These are phyloP conservation scores for Ustilago crameri DNA, from an alignment of 1,284 basidiomycete genomes.

Conservation along the genomic window DNA sequence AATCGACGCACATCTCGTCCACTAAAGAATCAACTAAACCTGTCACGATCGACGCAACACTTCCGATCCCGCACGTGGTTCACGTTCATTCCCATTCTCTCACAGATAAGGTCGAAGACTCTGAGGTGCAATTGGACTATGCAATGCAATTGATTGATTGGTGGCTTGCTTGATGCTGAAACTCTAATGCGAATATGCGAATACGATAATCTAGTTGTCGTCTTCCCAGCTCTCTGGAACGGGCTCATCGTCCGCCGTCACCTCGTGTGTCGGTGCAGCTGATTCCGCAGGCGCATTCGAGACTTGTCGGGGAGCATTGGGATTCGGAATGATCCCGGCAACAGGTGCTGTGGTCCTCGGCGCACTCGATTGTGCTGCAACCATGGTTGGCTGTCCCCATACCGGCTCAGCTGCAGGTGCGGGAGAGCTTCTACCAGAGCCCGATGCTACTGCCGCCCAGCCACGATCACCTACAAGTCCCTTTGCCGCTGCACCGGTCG, in stretches of 20 bases:
- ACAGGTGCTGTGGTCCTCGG: conserved; percentile 16
- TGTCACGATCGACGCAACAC: too few species aligned
- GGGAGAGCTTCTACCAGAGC: conserved; percentile 45
- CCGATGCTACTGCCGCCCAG: conserved; percentile 47
- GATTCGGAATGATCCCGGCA: conserved; percentile 40
- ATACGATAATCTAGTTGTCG: conserved; percentile 7
- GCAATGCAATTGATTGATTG: conserved; percentile 1
- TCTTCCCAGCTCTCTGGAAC: conserved; percentile 49
- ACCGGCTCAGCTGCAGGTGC: conserved; percentile 15
- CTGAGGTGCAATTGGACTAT: not conserved
- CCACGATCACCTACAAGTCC: conserved; percentile 29
- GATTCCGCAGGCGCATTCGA: not conserved
- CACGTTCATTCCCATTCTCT: not conserved
- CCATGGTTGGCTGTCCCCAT: conserved; percentile 38
- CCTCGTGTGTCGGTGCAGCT: not conserved
- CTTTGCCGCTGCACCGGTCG: conserved; percentile 14
- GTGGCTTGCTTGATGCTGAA: not conserved
- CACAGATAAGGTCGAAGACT: not conserved
- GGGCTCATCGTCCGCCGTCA: conserved; percentile 8
- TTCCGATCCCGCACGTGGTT: not conserved
- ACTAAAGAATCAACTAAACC: too few species aligned
- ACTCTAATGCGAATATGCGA: not conserved
- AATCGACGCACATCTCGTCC: too few species aligned
- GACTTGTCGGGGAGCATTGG: conserved; percentile 29
- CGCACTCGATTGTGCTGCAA: conserved; percentile 8